A percentile compares a stretch with the other conserved stretches of the same genome.
Evolutionary conservation across 306 rosid genomes (phyloP).

Genomic region (Lathyrus oleraceus): DNA sequence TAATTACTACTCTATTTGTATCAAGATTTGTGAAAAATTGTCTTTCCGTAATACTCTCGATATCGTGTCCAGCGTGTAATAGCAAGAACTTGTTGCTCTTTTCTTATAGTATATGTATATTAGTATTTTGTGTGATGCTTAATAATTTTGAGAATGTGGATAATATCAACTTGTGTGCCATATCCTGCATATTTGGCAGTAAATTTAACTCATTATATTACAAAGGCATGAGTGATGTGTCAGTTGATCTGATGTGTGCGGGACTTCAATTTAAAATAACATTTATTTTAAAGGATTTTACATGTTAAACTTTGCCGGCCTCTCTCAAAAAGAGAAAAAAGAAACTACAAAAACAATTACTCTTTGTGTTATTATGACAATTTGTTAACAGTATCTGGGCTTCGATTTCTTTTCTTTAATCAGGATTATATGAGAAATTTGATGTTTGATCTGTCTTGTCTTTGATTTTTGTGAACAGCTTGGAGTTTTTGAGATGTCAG

Average conservation of each 20-base stretch:
- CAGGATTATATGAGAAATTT: conserved; percentile 13
- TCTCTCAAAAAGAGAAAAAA: too few species aligned
- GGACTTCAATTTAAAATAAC: conserved; percentile 6
- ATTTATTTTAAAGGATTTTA: conserved; percentile 17
- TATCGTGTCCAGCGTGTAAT: conserved; percentile 11
- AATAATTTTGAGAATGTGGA: conserved; percentile 26
- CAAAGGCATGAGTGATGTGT: conserved; percentile 9
- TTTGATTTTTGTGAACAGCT: conserved; percentile 58
- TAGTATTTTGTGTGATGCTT: conserved; percentile 24
- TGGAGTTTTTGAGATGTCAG: conserved; percentile 92
- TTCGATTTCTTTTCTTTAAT: conserved; percentile 20
- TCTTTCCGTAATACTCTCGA: not conserved
- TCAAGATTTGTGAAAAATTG: conserved; percentile 3
- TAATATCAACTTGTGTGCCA: not conserved
- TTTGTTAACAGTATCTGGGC: conserved; percentile 4
- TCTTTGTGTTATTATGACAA: conserved; percentile 14
- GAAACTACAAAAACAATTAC: not conserved
- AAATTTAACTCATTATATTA: conserved; percentile 15
- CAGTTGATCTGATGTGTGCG: conserved; percentile 12
- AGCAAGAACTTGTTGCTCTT: conserved; percentile 14
- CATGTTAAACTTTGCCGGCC: not conserved
- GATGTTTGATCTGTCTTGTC: conserved; percentile 26
- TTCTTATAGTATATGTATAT: conserved; percentile 26
- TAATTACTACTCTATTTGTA: conserved; percentile 17
- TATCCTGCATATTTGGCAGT: not conserved